Evolutionary conservation across 805 yeast genomes (phyloP), one percentile per base, ranked within the genome.

Genomic region (Metschnikowia cerradonensis): DNA sequence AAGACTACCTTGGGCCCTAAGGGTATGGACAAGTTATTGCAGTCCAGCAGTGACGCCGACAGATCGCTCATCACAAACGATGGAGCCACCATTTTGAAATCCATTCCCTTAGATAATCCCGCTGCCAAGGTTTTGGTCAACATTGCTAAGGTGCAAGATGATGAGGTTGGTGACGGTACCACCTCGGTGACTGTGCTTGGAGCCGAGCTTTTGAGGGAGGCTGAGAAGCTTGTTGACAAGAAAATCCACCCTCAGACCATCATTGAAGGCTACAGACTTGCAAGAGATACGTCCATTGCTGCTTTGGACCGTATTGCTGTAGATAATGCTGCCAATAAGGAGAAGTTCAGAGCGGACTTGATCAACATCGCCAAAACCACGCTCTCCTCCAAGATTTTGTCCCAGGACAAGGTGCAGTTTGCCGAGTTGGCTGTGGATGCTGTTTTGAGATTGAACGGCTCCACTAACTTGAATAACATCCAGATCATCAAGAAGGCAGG

Each of bases 91-190:
- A 94, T 94, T 57, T 75, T 94, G 57, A 90, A 91, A 63, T 80
- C 96, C 1, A 92, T 94, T 61, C 97, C 98, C 14, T 81, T 94
- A 58, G 97, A 91, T 66, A 92, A 94, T 62, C 98, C 98, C 8
- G 98, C 98, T 14, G 99, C 99, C 22, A 89, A 89, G 62, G 92
- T 92, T 50, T 76, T 94, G 58, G 99, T 95, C 32, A 96, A 95
- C 66, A 87, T 94, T 50, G 86, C 97, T 45, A 86, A 94, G 67
- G 92, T 95, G 19, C 99, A 94, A 75, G 99, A 94, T 68, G 96
- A 95, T 53, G 97, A 92, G 69, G 96, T 92, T 58, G 98, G 98
- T 53, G 98, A 94, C 66, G 99, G 99, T 59, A 94, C 99, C 39
- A 92, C 99, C 0, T 87, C 96, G 23, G 99, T 95, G 32, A 90